phyloP scores from a whole-genome alignment of 768 basidiomycete genomes.

The Xerocomellus chrysenteron region DNA sequence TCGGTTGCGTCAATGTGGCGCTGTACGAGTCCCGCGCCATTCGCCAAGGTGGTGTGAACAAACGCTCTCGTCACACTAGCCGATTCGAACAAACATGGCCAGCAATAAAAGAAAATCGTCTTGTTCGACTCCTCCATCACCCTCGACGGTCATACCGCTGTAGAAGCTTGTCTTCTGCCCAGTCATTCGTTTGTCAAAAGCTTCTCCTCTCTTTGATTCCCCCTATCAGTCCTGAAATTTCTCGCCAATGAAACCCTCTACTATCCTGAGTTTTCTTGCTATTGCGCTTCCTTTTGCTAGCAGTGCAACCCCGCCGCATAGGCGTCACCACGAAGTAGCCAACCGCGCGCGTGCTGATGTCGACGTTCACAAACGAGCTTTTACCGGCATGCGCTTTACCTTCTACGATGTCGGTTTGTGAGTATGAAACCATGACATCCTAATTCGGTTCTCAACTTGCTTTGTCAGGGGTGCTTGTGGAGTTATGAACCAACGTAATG shows the following conservation, averaged over 20 bases:
- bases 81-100: slow-evolving; percentile 19
- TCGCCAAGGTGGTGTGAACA: not conserved
- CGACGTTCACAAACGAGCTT: slow-evolving; percentile 34
- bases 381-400: slow-evolving; percentile 42
- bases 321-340: slow-evolving; percentile 46
- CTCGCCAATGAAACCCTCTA: slow-evolving; percentile 24
- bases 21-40: not conserved
- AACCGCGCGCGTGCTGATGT: slow-evolving; percentile 43
- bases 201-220: not conserved
- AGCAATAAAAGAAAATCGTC: not conserved
- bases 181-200: slow-evolving; percentile 24
- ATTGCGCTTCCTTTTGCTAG: slow-evolving; percentile 33
- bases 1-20: no score
- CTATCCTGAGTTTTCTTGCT: slow-evolving; percentile 37
- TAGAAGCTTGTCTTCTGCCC: slow-evolving; percentile 12
- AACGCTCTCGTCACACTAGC: slow-evolving; percentile 20
- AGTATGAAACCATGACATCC: slow-evolving; percentile 8
- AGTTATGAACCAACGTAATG: slow-evolving; percentile 31
- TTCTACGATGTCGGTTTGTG: slow-evolving; percentile 56
- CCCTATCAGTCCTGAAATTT: not conserved
- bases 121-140: not conserved
- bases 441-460: not conserved
- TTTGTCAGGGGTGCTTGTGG: slow-evolving; percentile 56
- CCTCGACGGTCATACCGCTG: not conserved
- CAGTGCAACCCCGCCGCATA: slow-evolving; percentile 25